phyloP scores from a whole-genome alignment of 768 basidiomycete species.

The Rhizopogon vinicolor region DNA sequence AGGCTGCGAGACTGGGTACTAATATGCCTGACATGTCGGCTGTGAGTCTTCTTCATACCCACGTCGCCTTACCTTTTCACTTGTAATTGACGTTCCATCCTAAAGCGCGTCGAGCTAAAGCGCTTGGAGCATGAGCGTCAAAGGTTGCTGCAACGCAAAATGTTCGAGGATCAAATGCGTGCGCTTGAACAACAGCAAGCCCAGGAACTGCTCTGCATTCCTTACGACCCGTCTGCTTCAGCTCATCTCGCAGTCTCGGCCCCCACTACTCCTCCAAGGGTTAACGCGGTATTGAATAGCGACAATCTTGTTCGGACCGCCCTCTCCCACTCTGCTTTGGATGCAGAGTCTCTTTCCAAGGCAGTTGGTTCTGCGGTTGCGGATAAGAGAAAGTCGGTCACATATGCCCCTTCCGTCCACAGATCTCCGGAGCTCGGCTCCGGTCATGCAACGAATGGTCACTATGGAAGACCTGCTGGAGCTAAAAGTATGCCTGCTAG shows the following conservation, averaged over 20 bases:
- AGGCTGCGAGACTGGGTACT: conserved; percentile 82
- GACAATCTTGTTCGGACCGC: conserved; percentile 41
- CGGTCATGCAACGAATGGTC: conserved; percentile 40
- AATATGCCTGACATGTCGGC: conserved; percentile 86
- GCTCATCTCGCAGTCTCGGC: conserved; percentile 82
- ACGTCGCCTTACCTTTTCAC: conserved; percentile 2
- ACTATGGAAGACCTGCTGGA: conserved; percentile 63
- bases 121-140: conserved; percentile 85
- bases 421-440: conserved; percentile 63
- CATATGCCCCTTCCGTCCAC: conserved; percentile 75
- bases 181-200: conserved; percentile 88
- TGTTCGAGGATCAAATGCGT: conserved; percentile 97
- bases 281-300: conserved; percentile 65
- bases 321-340: conserved; percentile 48
- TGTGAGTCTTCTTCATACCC: conserved; percentile 41
- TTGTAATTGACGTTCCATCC: conserved; percentile 3
- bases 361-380: conserved; percentile 62
- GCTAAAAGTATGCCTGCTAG: conserved; percentile 94
- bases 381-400: conserved; percentile 85
- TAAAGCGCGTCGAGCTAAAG: conserved; percentile 84
- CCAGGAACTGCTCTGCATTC: conserved; percentile 75
- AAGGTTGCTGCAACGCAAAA: conserved; percentile 76
- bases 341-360: conserved; percentile 59
- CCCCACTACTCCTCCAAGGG: conserved; percentile 82
- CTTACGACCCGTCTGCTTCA: conserved; percentile 53